Percentiles rank a stretch among this genome's conserved stretches.
These are phyloP conservation scores for Phytomonas serpens DNA, from an alignment of 208 protist species.

Conservation along the genomic window DNA sequence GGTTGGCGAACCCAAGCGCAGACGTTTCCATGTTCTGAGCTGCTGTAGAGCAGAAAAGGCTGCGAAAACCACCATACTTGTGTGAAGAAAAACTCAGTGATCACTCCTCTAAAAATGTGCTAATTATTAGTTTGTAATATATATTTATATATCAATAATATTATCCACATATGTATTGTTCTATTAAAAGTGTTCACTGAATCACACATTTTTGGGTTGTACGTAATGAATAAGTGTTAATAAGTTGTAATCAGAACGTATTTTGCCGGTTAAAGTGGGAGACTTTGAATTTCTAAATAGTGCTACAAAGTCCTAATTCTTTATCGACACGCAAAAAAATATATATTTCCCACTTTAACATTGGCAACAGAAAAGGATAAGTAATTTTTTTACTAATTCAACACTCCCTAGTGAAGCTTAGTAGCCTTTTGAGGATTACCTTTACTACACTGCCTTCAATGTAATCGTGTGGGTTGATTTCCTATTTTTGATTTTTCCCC, in stretches of 20 bases:
- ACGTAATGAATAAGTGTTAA: background rate
- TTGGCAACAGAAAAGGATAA: background rate
- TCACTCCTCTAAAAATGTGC: background rate
- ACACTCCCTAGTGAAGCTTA: background rate
- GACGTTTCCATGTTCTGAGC: constrained; percentile 12
- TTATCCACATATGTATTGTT: background rate
- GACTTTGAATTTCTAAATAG: background rate
- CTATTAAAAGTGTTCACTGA: background rate
- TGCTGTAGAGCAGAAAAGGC: background rate
- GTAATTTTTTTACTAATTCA: background rate
- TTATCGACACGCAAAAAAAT: background rate
- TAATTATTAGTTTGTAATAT: background rate
- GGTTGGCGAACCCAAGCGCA: constrained; percentile 48
- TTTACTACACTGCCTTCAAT: background rate
- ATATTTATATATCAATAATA: background rate
- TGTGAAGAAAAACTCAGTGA: background rate
- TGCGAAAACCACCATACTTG: background rate
- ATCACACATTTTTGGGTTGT: background rate
- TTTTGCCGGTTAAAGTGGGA: background rate
- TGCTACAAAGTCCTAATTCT: background rate
- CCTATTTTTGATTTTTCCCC: background rate
- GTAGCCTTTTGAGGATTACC: background rate
- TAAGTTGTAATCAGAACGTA: background rate
- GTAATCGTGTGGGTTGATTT: background rate
- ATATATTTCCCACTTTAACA: background rate